These are phyloP conservation scores for Nannochloris sp. DNA, from an alignment of 139 green algal species.

Conservation along the genomic window DNA sequence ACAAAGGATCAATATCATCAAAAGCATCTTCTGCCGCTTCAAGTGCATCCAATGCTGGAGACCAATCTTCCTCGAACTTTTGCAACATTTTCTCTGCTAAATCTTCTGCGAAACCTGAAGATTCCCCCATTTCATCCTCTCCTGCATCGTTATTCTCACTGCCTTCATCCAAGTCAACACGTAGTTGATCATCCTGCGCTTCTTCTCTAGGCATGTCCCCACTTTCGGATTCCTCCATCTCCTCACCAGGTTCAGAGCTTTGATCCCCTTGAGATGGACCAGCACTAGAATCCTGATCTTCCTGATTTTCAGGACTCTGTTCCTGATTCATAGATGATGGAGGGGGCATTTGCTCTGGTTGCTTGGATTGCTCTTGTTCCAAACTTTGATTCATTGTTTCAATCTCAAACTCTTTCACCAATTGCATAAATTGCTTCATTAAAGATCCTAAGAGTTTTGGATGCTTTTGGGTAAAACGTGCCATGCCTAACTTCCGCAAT, in stretches of 20 bases:
- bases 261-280: constrained; percentile 16
- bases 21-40: constrained; percentile 32
- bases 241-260: constrained; percentile 17
- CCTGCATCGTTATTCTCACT: background rate
- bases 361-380: constrained; percentile 31
- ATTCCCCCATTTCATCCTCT: constrained; percentile 27
- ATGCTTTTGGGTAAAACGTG: constrained; percentile 73
- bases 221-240: constrained; percentile 6
- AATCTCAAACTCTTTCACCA: constrained; percentile 74
- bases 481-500: constrained; percentile 60
- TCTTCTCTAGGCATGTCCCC: constrained; percentile 1
- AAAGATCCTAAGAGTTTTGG: constrained; percentile 66
- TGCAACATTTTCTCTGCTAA: constrained; percentile 49
- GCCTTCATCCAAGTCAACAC: constrained; percentile 1
- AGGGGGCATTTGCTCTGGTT: constrained; percentile 22
- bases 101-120: constrained; percentile 13
- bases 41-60: constrained; percentile 67
- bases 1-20: constrained; percentile 66
- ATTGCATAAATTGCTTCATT: constrained; percentile 68
- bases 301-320: constrained; percentile 20
- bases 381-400: constrained; percentile 30
- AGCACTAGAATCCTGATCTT: constrained; percentile 10
- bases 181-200: background rate
- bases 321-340: constrained; percentile 31
- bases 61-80: constrained; percentile 74